Conservation (phyloP, 1,139 yeast species). For the Pichia inconspicua region DNA sequence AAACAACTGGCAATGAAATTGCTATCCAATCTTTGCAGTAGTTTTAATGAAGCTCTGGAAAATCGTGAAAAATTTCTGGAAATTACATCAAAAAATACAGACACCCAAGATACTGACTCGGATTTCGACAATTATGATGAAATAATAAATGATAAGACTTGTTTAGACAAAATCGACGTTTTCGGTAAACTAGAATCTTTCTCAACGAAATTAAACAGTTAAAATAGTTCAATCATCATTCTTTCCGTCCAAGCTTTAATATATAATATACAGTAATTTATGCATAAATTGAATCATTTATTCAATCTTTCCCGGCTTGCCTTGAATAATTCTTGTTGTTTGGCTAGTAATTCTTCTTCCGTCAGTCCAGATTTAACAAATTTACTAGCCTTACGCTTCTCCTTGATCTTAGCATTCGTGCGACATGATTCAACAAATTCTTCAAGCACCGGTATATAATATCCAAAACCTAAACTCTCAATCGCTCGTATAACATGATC, state of each 20-base stretch:
- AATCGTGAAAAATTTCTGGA: constrained; percentile 13
- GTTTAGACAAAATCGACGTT: constrained; percentile 40
- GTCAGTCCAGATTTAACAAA: constrained; percentile 86
- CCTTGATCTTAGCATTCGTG: constrained; percentile 79
- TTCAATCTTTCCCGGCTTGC: constrained; percentile 76
- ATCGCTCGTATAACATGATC: constrained; percentile 93
- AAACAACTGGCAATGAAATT: constrained; percentile 1
- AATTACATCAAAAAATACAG: constrained; percentile 7
- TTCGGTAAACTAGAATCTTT: constrained; percentile 19
- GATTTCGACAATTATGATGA: constrained; percentile 25
- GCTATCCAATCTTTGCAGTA: constrained; percentile 5
- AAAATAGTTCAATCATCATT: neutral
- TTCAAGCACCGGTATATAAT: constrained; percentile 67
- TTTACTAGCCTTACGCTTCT: constrained; percentile 83
- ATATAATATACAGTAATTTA: neutral
- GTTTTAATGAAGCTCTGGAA: constrained; percentile 11
- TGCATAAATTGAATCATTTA: constrained; percentile 23
- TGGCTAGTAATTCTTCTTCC: constrained; percentile 84
- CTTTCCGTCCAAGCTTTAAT: neutral
- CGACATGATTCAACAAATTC: constrained; percentile 52
- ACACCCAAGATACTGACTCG: constrained; percentile 30
- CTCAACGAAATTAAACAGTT: neutral
- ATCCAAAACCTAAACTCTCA: constrained; percentile 78
- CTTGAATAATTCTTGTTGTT: constrained; percentile 89
- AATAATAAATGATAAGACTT: neutral